Conservation (phyloP, 2,329 filamentous ascomycete species). For the Fusarium buharicum region DNA sequence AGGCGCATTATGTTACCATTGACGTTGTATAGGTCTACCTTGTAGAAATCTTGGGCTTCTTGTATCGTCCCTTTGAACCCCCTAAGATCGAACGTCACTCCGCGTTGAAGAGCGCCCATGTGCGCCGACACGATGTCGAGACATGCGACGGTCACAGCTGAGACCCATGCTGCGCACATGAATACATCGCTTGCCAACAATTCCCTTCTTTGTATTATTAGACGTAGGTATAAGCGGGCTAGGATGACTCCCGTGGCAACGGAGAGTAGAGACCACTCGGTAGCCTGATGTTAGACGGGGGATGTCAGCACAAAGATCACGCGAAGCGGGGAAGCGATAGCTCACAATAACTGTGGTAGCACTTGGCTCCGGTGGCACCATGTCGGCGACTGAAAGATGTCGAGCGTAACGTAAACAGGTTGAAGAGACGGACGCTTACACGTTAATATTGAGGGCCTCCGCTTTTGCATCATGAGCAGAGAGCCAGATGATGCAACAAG, state of each 20-base stretch:
- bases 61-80: slow-evolving; percentile 1
- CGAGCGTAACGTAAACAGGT: not conserved
- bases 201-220: slow-evolving; percentile 7
- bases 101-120: not conserved
- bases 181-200: slow-evolving; percentile 17
- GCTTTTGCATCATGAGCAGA: not conserved
- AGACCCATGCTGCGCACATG: slow-evolving; percentile 25
- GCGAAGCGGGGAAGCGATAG: fast-evolving
- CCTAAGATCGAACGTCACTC: not conserved
- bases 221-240: slow-evolving; percentile 16
- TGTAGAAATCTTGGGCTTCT: slow-evolving; percentile 7
- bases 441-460: not conserved
- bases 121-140: not conserved
- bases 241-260: slow-evolving; percentile 9
- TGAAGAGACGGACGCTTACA: too few species aligned
- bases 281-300: not conserved
- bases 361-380: slow-evolving; percentile 6
- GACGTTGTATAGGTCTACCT: not conserved
- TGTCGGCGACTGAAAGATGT: not conserved
- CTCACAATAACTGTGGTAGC: slow-evolving; percentile 8
- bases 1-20: not conserved
- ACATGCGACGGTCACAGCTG: not conserved
- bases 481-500: not conserved
- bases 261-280: slow-evolving; percentile 9
- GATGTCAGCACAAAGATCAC: not conserved